Percentiles rank a stretch among this genome's conserved stretches.
Conservation (phyloP, 2,329 filamentous ascomycete species). For the Epichloe festucae region DNA sequence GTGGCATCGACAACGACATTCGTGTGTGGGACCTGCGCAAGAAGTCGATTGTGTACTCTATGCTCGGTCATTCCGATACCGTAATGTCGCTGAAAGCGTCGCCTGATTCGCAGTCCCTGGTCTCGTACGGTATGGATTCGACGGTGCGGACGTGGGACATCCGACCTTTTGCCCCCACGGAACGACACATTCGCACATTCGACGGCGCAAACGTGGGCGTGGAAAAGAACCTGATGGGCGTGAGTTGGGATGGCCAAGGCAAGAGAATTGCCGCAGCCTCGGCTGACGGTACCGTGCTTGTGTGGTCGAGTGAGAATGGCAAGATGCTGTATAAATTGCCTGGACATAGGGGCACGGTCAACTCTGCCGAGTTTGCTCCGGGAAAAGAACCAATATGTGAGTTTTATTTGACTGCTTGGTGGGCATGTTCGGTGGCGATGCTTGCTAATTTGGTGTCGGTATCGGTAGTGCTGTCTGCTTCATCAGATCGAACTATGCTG, state of each 20-base stretch:
- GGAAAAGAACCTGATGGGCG: conserved; percentile 83
- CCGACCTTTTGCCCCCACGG: conserved; percentile 79
- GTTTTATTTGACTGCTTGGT: conserved; percentile 22
- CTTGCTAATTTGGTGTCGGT: conserved; percentile 19
- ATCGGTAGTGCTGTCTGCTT: conserved; percentile 66
- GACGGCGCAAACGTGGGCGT: conserved; percentile 80
- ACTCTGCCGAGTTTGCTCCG: conserved; percentile 84
- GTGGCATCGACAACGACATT: conserved; percentile 94
- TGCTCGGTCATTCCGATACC: conserved; percentile 84
- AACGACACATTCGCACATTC: conserved; percentile 75
- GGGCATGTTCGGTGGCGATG: neutral
- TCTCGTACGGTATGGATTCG: conserved; percentile 89
- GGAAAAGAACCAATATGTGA: conserved; percentile 75
- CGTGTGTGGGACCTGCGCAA: conserved; percentile 95
- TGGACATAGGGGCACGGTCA: conserved; percentile 89
- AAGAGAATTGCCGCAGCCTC: conserved; percentile 81
- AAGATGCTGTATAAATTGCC: conserved; percentile 91
- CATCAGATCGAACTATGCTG: conserved; percentile 76
- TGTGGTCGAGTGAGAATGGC: conserved; percentile 81
- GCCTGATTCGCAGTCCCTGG: conserved; percentile 76
- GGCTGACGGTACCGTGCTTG: conserved; percentile 77
- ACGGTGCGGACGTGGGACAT: conserved; percentile 95
- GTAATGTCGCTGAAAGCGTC: conserved; percentile 85
- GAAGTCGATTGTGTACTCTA: conserved; percentile 73
- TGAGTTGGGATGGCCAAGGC: conserved; percentile 79